Base-by-base conservation (phyloP, 805 yeast genomes). In the Candida pseudoglaebosa region DNA sequence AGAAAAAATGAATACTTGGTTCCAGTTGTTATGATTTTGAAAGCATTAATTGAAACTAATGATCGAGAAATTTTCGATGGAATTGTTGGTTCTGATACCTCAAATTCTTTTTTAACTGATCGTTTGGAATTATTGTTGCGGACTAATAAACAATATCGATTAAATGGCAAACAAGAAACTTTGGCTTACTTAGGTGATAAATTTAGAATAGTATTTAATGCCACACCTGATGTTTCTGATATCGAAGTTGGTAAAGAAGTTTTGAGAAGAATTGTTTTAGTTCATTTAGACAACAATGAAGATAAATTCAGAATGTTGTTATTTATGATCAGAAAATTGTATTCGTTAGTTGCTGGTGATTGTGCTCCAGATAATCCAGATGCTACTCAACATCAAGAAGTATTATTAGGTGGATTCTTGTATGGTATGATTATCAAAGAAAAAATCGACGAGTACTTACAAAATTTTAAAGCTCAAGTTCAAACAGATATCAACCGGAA, bases 321-420 rank as follows among this genome's bases (percentile, higher is more conserved):
- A 44, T 93, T 90, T 67, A 93, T 93, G 98, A 82, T 93, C 54
- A 80, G 98, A 73, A 93, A 93, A 66, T 75, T 93, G 44, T 93
- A 93, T 61, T 76, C 98, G 0, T 74, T 93, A 47, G 98, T 91
- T 32, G 96, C 96, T 26, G 97, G 97, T 44, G 96, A 91, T 59
- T 91, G 97, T 63, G 71, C 90, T 38, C 91, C 96, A 13, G 99
- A 93, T 63, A 93, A 93, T 67, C 99, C 99, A 59, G 99, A 93
- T 81, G 95, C 98, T 36, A 87, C 96, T 7, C 99, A 93, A 72
- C 97, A 93, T 72, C 99, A 93, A 67, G 99, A 93, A 67, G 86
- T 93, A 22, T 67, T 93, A 46, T 74, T 93, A 41, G 98, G 98
- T 47, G 99, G 99, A 12, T 87, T 93, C 76, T 71, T 93, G 39